Evolutionary conservation across 2,329 filamentous ascomycete genomes (phyloP), one percentile per base, ranked within the genome.

Genomic region (Penicillium sp.): DNA sequence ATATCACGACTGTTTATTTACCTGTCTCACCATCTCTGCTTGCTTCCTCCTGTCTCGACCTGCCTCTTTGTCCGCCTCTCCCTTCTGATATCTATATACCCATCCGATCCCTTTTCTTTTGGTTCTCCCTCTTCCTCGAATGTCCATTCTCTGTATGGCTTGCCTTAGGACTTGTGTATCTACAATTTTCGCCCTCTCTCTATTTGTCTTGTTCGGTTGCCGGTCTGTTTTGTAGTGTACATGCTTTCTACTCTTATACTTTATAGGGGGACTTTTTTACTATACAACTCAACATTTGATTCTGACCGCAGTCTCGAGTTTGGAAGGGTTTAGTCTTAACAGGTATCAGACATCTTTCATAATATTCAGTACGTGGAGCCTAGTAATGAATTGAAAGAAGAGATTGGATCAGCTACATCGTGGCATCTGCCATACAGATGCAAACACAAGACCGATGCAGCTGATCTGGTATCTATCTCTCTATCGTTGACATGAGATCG

Each of bases 21-120:
- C 25, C 42, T 53, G 28, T 41, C n/a, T 38, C 24, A 5, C 25
- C 44, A 30, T 31, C 40, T 30, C 33, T 48, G n/a, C 38, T 53
- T 51, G 41, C 47, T 60, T 49, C 54, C 36, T 42, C 4, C 20
- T 39, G 11, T 46, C 16, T 43, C 33, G 16, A 39, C 44, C 28
- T 35, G 14, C 43, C 42, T 31, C 36, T 43, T 20, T 39, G 38
- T 36, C 43, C 22, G 25, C 42, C 43, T 24, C 20, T 27, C 16
- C 31, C 43, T 56, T 51, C 53, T 36, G 49, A 53, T 51, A 51
- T 50, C 46, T 57, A 60, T 62, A 63, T 62, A 61, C 60, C 60
- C 58, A 58, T 60, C 55, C 54, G 45, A 57, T 55, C 52, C 54
- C 31, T 46, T 55, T 51, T 47, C 10, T 31, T 51, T n/a, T 46